Percentiles rank a stretch among this genome's conserved stretches.
These are phyloP conservation scores for Vairimorpha necatrix DNA, from an alignment of 371 early-diverging fungal species.

Conservation along the genomic window DNA sequence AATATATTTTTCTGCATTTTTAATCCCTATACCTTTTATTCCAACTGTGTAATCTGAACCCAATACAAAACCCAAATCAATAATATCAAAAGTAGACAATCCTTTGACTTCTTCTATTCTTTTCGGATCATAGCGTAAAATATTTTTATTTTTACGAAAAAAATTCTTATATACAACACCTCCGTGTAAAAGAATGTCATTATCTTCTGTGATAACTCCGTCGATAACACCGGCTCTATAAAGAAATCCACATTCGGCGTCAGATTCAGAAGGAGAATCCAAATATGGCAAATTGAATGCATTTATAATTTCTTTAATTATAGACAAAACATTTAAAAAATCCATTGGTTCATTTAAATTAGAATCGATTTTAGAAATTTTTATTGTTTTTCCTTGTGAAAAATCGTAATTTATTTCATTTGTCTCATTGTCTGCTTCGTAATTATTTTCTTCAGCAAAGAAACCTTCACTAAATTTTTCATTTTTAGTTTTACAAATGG, in stretches of 20 bases:
- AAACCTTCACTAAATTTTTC: neutral
- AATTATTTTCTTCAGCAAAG: neutral
- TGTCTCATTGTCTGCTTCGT: neutral
- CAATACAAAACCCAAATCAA: constrained; percentile 77
- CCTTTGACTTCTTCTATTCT: constrained; percentile 70
- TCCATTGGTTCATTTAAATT: neutral
- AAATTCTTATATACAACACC: constrained; percentile 82
- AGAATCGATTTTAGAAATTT: neutral
- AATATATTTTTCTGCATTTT: constrained; percentile 79
- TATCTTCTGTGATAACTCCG: constrained; percentile 94
- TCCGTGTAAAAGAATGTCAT: constrained; percentile 92
- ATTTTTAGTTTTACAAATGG: neutral
- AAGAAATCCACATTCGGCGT: constrained; percentile 86
- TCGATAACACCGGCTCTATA: constrained; percentile 71
- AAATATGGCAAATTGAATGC: constrained; percentile 90
- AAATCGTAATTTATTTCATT: neutral
- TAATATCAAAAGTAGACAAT: constrained; percentile 70
- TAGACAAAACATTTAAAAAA: neutral
- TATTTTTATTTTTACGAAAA: constrained; percentile 78
- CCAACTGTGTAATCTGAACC: constrained; percentile 97
- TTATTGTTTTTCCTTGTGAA: neutral
- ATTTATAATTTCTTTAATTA: constrained; percentile 67
- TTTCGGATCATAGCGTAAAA: constrained; percentile 68
- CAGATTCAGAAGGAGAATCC: constrained; percentile 88
- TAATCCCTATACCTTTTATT: constrained; percentile 78